These are phyloP conservation scores for Cryphonectria parasitica DNA, from an alignment of 2,329 filamentous ascomycete genomes.

Conservation along the genomic window DNA sequence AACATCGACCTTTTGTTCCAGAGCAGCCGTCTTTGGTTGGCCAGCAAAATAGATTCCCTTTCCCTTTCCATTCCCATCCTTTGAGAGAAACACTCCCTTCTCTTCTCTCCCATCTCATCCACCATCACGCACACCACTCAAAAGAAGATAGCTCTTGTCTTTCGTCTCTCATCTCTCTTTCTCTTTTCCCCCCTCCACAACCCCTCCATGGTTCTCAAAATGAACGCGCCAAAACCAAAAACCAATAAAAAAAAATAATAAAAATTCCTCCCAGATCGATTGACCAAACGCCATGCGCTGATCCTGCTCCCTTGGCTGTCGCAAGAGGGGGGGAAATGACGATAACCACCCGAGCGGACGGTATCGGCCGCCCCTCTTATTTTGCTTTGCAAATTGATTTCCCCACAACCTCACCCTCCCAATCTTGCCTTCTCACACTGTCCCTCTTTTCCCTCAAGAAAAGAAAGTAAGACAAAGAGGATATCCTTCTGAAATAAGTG, in stretches of 20 bases:
- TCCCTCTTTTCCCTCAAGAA: neutral
- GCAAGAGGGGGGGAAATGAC: neutral
- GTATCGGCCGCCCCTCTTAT: neutral
- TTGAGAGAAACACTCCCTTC: neutral
- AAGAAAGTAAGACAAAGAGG: neutral
- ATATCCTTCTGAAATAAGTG: neutral
- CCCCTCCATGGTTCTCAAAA: neutral
- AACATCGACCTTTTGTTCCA: neutral
- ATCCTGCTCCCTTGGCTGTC: neutral
- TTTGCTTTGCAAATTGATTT: constrained; percentile 1
- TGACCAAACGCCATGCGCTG: constrained; percentile 6
- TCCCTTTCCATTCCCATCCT: neutral
- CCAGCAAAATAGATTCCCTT: neutral
- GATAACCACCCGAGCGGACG: neutral
- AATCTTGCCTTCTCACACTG: neutral
- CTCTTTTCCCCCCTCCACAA: neutral
- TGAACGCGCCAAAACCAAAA: neutral
- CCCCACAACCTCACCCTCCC: neutral
- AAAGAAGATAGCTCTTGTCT: neutral
- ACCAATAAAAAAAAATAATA: neutral
- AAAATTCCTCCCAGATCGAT: neutral
- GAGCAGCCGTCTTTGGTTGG: neutral
- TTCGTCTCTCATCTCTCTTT: neutral
- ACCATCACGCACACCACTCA: neutral
- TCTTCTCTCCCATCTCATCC: neutral